These are phyloP conservation scores for Stephania yunnanensis DNA, from an alignment of 164 flowering plant species.

Conservation along the genomic window DNA sequence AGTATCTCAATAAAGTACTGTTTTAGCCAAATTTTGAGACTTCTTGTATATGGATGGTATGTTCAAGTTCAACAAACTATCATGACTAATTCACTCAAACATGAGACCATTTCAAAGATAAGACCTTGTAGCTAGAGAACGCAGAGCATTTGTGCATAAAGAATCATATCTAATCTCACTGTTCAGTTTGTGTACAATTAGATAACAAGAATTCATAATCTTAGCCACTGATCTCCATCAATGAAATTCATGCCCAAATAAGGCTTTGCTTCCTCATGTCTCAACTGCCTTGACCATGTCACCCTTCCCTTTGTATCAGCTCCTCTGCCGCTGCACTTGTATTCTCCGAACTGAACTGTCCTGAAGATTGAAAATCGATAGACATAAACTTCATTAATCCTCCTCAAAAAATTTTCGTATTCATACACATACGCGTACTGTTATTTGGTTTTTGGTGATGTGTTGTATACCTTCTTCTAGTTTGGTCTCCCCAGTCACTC, in stretches of 20 bases:
- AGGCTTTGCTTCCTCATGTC: slow-evolving; percentile 40
- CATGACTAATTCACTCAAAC: slow-evolving; percentile 8
- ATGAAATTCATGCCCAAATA: slow-evolving; percentile 48
- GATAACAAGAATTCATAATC: slow-evolving; percentile 26
- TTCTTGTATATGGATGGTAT: not conserved
- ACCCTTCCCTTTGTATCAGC: slow-evolving; percentile 47
- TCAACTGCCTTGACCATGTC: slow-evolving; percentile 58
- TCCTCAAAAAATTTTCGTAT: not conserved
- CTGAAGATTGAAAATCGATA: slow-evolving; percentile 27
- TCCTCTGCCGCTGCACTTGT: slow-evolving; percentile 63
- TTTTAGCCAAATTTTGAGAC: not conserved
- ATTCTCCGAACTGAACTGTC: slow-evolving; percentile 67
- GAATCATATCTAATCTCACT: not conserved
- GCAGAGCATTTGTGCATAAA: not conserved
- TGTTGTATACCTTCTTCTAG: slow-evolving; percentile 32
- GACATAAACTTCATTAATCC: not conserved
- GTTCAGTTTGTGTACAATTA: not conserved
- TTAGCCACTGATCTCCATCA: slow-evolving; percentile 65
- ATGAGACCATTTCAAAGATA: not conserved
- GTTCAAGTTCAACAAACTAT: slow-evolving; percentile 13
- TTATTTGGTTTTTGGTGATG: not conserved
- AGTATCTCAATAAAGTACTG: not conserved
- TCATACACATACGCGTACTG: not conserved
- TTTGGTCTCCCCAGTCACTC: slow-evolving; percentile 69
- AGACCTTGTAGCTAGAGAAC: not conserved